These are phyloP conservation scores for Bondarzewia mesenterica DNA, from an alignment of 1,284 basidiomycete genomes.

Conservation along the genomic window DNA sequence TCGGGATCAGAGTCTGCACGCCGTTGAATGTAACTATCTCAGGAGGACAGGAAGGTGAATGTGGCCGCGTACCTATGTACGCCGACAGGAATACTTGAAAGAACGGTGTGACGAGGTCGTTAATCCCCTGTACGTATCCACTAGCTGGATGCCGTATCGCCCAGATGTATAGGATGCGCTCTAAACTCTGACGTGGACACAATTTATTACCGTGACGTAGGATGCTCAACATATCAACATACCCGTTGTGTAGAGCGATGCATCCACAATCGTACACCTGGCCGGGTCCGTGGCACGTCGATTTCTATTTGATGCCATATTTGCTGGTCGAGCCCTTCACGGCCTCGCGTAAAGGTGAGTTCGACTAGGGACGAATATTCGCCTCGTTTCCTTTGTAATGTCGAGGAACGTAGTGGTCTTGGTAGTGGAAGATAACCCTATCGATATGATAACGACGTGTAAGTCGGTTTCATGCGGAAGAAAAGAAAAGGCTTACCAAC, in stretches of 20 bases:
- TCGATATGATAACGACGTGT: neutral
- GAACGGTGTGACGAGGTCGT: slow-evolving; percentile 93
- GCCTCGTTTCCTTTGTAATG: slow-evolving; percentile 81
- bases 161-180: slow-evolving; percentile 94
- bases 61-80: slow-evolving; percentile 66
- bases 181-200: slow-evolving; percentile 57
- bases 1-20: slow-evolving; percentile 77
- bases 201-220: neutral
- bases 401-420: slow-evolving; percentile 66
- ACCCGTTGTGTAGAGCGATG: slow-evolving; percentile 81
- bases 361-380: slow-evolving; percentile 90
- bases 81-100: slow-evolving; percentile 90
- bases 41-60: slow-evolving; percentile 3
- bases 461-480: neutral
- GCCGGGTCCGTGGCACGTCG: slow-evolving; percentile 89
- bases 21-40: neutral
- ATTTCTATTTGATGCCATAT: slow-evolving; percentile 99
- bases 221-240: slow-evolving; percentile 10
- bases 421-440: slow-evolving; percentile 92
- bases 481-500: slow-evolving; percentile 49
- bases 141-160: slow-evolving; percentile 94
- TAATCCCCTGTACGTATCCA: slow-evolving; percentile 97
- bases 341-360: slow-evolving; percentile 84
- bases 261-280: slow-evolving; percentile 89
- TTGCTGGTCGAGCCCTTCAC: slow-evolving; percentile 80